phyloP scores from a whole-genome alignment of 495 filamentous ascomycete species.

The Massariosphaeria phaeospora region DNA sequence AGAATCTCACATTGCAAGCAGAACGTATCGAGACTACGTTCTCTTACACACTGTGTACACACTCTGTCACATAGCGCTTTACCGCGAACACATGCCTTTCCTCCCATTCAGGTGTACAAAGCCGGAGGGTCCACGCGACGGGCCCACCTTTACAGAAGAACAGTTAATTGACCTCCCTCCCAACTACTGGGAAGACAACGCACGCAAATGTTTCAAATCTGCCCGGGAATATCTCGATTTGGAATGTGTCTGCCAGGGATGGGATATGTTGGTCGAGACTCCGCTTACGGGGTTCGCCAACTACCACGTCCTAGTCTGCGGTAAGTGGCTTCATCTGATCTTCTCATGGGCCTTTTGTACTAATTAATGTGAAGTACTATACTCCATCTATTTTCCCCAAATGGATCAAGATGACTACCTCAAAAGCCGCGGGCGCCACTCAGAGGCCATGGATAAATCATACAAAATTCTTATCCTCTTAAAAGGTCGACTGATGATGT shows the following conservation, averaged over 20 bases:
- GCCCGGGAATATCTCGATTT: conserved; percentile 73
- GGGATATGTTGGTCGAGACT: conserved; percentile 67
- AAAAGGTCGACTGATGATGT: conserved; percentile 40
- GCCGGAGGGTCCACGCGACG: conserved; percentile 68
- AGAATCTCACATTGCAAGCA: conserved; percentile 73
- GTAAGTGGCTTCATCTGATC: conserved; percentile 31
- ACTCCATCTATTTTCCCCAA: conserved; percentile 67
- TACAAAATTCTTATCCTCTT: not conserved
- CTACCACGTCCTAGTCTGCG: conserved; percentile 70
- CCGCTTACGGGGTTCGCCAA: conserved; percentile 75
- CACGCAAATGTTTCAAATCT: conserved; percentile 66
- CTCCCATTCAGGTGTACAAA: conserved; percentile 65
- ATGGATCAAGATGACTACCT: conserved; percentile 55
- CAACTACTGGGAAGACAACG: conserved; percentile 73
- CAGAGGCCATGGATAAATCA: conserved; percentile 39
- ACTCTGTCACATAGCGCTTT: conserved; percentile 71
- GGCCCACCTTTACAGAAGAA: conserved; percentile 57
- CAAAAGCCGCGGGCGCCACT: not conserved
- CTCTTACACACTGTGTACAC: conserved; percentile 74
- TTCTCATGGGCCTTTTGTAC: not conserved
- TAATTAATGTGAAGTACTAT: conserved; percentile 48
- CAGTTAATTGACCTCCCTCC: conserved; percentile 46
- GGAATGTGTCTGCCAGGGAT: conserved; percentile 66
- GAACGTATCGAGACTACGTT: conserved; percentile 67
- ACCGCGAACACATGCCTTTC: conserved; percentile 78